Conservation (phyloP, 305 asterid genomes). For the Fraxinus latifolia region DNA sequence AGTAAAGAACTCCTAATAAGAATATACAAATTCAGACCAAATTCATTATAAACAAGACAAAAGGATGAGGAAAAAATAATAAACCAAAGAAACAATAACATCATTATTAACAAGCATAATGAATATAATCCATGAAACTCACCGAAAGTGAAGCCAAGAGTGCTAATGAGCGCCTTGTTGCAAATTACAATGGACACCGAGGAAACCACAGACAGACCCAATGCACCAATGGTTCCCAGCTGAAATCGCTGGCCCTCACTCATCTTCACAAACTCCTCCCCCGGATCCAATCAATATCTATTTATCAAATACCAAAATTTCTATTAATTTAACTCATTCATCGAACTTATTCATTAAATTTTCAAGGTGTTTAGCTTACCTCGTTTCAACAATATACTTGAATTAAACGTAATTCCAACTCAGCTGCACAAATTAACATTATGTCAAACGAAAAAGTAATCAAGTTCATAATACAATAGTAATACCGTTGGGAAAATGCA, state of each 20-base stretch:
- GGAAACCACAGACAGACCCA: constrained; percentile 73
- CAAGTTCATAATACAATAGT: background rate
- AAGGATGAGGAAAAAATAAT: background rate
- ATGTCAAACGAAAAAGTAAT: background rate
- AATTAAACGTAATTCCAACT: constrained; percentile 30
- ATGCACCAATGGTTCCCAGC: constrained; percentile 87
- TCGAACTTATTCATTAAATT: constrained; percentile 9
- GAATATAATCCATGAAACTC: constrained; percentile 27
- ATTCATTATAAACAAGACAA: background rate
- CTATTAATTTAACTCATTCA: constrained; percentile 15
- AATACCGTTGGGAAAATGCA: background rate
- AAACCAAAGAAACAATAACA: background rate
- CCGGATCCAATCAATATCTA: constrained; percentile 35
- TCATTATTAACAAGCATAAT: background rate
- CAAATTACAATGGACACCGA: constrained; percentile 91
- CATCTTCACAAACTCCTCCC: constrained; percentile 45
- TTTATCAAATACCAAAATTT: constrained; percentile 25
- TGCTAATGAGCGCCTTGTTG: constrained; percentile 86
- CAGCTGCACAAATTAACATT: constrained; percentile 37
- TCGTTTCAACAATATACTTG: constrained; percentile 29
- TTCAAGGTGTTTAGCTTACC: constrained; percentile 27
- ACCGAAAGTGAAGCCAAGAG: constrained; percentile 82
- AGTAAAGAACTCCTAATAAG: background rate
- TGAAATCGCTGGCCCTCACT: constrained; percentile 62
- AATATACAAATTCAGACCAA: background rate